These are phyloP conservation scores for Entomophthora muscae DNA, from an alignment of 371 early-diverging fungal species.

Conservation along the genomic window DNA sequence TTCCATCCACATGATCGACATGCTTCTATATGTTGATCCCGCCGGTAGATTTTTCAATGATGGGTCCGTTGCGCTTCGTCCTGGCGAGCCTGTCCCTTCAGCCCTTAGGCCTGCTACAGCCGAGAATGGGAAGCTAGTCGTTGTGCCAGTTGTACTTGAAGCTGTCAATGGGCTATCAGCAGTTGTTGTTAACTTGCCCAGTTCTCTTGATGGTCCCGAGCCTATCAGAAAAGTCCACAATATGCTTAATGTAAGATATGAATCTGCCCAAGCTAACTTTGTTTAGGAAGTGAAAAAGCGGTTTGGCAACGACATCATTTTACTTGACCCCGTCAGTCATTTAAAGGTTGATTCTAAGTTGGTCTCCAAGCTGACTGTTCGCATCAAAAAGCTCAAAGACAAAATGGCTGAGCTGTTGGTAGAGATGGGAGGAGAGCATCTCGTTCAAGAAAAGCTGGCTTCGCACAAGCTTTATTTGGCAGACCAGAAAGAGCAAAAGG, in stretches of 20 bases:
- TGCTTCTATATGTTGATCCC: constrained; percentile 53
- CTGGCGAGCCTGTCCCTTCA: neutral
- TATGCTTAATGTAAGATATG: constrained; percentile 26
- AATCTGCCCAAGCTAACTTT: constrained; percentile 37
- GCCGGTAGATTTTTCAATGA: constrained; percentile 25
- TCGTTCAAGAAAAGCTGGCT: neutral
- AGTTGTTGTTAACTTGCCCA: constrained; percentile 58
- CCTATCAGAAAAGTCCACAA: constrained; percentile 11
- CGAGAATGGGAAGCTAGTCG: constrained; percentile 17
- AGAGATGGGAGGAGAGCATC: neutral
- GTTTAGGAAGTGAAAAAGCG: constrained; percentile 52
- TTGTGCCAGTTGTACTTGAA: constrained; percentile 62
- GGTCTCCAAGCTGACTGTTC: neutral
- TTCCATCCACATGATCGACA: constrained; percentile 50
- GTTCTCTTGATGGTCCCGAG: constrained; percentile 24
- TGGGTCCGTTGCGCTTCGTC: constrained; percentile 27
- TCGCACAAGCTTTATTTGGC: neutral
- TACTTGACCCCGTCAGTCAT: constrained; percentile 75
- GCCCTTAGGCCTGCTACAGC: neutral
- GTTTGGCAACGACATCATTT: constrained; percentile 53
- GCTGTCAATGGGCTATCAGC: constrained; percentile 55
- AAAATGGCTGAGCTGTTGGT: neutral
- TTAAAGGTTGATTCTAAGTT: constrained; percentile 68
- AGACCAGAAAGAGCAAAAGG: neutral
- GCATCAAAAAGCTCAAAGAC: neutral